Evolutionary conservation across 106 monocot genomes (phyloP), one percentile per base, ranked within the genome.

Genomic region (Dioscorea zingiberensis): DNA sequence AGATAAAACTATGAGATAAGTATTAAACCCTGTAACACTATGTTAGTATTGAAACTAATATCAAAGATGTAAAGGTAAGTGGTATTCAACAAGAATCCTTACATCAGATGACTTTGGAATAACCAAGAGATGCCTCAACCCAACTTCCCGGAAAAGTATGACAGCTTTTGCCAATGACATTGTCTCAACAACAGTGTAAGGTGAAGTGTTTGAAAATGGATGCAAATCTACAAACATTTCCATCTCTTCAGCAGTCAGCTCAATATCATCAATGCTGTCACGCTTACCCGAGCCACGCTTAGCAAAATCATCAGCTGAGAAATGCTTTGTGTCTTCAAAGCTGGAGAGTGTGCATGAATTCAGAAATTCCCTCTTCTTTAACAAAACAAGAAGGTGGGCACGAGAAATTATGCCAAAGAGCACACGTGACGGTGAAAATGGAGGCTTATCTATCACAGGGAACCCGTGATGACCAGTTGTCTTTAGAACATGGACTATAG

Each of bases 141-240:
- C 87, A 54, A 87, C 77, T 71, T 87, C 83, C 28, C 83, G 66
- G 60, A 87, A 87, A 58, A 83, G 83, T 24, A 77, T 67, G 27
- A 83, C 68, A 58, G 87, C 87, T 74, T 87, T 87, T 7, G 80
- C 87, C 63, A 87, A 66, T 38, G 83, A 87, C 87, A 87, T 87
- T 11, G 80, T 83, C 72, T 87, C 87, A 6, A 87, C 80, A 12
- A 87, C 87, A 8, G 87, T 87, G 27, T 77, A 87, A 65, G 87
- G 87, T 25, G 87, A 87, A 15, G 83, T 72, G 55, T 87, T 83
- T 27, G 80, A 69, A 61, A 80, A 80, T 4, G 87, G 87, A 67
- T 87, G 87, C 65, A 87, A 57, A 75, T 87, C 83, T 44, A 87
- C 59, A 60, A 47, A 83, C 87, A 87, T 83, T 22, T 83, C 80